A percentile compares a stretch with the other conserved stretches of the same genome.
Evolutionary conservation across 2,329 filamentous ascomycete species (phyloP).

Genomic region (Volutella citrinella): DNA sequence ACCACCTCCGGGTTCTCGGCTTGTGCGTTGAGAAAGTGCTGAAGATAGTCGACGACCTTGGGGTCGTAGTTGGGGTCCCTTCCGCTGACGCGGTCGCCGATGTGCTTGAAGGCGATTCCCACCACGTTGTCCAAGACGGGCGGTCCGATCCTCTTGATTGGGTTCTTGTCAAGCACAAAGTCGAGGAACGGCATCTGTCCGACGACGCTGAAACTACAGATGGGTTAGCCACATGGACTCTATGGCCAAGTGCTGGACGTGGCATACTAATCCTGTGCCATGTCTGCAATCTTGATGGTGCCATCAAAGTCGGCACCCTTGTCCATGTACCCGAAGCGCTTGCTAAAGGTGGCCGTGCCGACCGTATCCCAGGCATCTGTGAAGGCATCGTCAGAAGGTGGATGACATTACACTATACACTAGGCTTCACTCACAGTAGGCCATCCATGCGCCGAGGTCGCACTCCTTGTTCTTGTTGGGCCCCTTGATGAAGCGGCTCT

Average conservation of each 20-base stretch:
- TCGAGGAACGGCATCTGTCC: slow-evolving; percentile 29
- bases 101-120: not conserved
- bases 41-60: slow-evolving; percentile 30
- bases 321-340: slow-evolving; percentile 40
- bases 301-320: slow-evolving; percentile 34
- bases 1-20: slow-evolving; percentile 32
- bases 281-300: slow-evolving; percentile 30
- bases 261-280: slow-evolving; percentile 21
- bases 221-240: slow-evolving; percentile 14
- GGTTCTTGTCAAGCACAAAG: slow-evolving; percentile 27
- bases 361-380: slow-evolving; percentile 40
- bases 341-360: slow-evolving; percentile 39
- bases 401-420: no score
- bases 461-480: slow-evolving; percentile 2
- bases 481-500: slow-evolving; percentile 13
- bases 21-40: slow-evolving; percentile 34
- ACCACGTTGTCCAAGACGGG: not conserved
- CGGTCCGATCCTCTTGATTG: slow-evolving; percentile 22
- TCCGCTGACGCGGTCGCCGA: not conserved
- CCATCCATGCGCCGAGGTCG: slow-evolving; percentile 13
- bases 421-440: no score
- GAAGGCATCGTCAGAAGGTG: no score
- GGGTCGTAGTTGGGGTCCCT: slow-evolving; percentile 1
- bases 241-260: no score
- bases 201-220: slow-evolving; percentile 31